Evolutionary conservation across 1,284 basidiomycete species (phyloP).

Genomic region (Coniferiporia sulphurascens): DNA sequence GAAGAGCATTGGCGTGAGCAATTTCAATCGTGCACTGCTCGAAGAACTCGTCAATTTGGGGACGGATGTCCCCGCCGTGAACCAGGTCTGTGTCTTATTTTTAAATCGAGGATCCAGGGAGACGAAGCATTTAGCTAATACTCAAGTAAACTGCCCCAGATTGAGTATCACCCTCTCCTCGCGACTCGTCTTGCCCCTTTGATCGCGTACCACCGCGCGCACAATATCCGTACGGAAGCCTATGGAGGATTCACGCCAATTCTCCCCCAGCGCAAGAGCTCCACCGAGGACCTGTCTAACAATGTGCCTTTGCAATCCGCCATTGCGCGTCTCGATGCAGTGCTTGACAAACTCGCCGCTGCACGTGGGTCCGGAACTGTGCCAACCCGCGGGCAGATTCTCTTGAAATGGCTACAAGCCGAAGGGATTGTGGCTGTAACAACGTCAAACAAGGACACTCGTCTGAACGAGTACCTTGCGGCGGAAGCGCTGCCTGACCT

Average conservation of each 20-base stretch:
- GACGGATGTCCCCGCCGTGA: slow-evolving; percentile 62
- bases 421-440: slow-evolving; percentile 64
- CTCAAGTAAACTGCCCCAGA: slow-evolving; percentile 33
- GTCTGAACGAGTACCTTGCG: slow-evolving; percentile 64
- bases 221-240: slow-evolving; percentile 62
- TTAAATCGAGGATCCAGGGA: background rate
- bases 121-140: too few species aligned
- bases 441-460: slow-evolving; percentile 36
- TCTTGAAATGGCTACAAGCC: slow-evolving; percentile 57
- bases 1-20: slow-evolving; percentile 81
- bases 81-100: slow-evolving; percentile 52
- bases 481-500: slow-evolving; percentile 52
- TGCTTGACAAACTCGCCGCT: slow-evolving; percentile 33
- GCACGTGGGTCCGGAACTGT: slow-evolving; percentile 37
- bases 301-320: slow-evolving; percentile 37
- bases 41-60: slow-evolving; percentile 55
- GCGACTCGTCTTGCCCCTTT: slow-evolving; percentile 54
- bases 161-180: slow-evolving; percentile 81
- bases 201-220: slow-evolving; percentile 48
- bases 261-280: slow-evolving; percentile 43
- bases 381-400: slow-evolving; percentile 39
- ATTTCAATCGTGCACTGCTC: slow-evolving; percentile 68
- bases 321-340: slow-evolving; percentile 38
- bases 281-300: too few species aligned
- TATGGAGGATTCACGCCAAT: slow-evolving; percentile 64